These are phyloP conservation scores for Ettlia oleoabundans DNA, from an alignment of 139 green algal genomes.

Conservation along the genomic window DNA sequence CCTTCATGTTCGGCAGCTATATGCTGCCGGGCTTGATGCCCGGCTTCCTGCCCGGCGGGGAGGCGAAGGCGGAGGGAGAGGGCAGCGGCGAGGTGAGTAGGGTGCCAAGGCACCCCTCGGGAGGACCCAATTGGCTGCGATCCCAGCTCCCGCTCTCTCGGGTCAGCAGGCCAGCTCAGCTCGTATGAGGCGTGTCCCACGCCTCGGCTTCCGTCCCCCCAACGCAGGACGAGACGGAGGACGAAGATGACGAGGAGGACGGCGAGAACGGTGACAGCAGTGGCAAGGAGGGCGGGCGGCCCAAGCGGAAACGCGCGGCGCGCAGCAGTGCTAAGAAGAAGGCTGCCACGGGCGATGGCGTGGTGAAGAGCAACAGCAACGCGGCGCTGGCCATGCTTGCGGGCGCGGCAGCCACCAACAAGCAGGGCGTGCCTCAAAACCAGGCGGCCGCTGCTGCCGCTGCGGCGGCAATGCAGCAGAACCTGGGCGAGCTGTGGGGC, in stretches of 20 bases:
- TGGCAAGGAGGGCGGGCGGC: neutral
- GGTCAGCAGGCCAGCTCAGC: neutral
- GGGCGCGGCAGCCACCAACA: slow-evolving; percentile 25
- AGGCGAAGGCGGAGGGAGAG: slow-evolving; percentile 11
- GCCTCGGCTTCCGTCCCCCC: neutral
- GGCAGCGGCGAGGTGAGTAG: slow-evolving; percentile 3
- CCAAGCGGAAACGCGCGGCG: slow-evolving; percentile 5
- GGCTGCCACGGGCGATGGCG: neutral
- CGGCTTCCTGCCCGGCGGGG: neutral
- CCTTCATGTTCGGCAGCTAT: neutral
- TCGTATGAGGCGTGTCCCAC: neutral
- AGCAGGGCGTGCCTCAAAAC: neutral
- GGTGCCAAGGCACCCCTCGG: too few relatives aligned
- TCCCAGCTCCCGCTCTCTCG: too few relatives aligned
- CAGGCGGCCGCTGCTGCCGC: neutral
- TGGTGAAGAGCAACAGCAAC: slow-evolving; percentile 32
- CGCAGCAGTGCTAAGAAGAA: neutral
- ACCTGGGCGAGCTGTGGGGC: slow-evolving; percentile 23
- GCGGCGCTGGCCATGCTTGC: slow-evolving; percentile 45
- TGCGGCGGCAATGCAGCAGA: slow-evolving; percentile 12
- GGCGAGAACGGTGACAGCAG: neutral
- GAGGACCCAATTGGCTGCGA: too few relatives aligned
- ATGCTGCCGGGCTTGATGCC: slow-evolving; percentile 18
- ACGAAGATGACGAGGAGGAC: slow-evolving; percentile 5
- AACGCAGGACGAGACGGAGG: slow-evolving; percentile 25